Percentiles rank a stretch among this genome's conserved stretches.
Evolutionary conservation across 169 alveolate genomes (phyloP).

Genomic region (Babesia ovis): DNA sequence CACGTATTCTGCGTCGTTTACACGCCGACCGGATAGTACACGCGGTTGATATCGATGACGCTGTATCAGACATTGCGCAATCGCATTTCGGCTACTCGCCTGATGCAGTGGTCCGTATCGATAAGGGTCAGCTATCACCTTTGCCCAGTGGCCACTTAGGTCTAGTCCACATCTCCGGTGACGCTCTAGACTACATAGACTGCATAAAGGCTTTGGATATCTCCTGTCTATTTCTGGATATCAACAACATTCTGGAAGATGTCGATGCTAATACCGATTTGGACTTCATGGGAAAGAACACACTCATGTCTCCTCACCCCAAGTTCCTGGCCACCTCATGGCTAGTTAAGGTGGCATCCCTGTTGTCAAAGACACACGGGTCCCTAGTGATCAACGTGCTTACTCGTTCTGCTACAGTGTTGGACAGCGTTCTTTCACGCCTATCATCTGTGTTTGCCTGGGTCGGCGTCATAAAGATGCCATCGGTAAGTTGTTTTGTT

Average conservation of each 20-base stretch:
- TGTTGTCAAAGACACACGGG: conserved; percentile 10
- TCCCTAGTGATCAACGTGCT: conserved; percentile 39
- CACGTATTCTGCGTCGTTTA: conserved; percentile 8
- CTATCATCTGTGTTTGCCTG: conserved; percentile 24
- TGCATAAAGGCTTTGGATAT: neutral
- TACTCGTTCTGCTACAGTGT: conserved; percentile 31
- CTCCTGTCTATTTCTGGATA: conserved; percentile 35
- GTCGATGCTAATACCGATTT: neutral
- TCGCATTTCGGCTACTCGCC: conserved; percentile 46
- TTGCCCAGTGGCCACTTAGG: neutral
- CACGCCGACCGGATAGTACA: conserved; percentile 1
- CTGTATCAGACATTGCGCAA: conserved; percentile 23
- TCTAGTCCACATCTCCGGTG: conserved; percentile 47
- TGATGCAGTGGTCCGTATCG: conserved; percentile 10
- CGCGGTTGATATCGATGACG: conserved; percentile 51
- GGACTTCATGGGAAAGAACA: conserved; percentile 10
- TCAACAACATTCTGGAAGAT: conserved; percentile 45
- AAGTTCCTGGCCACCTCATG: conserved; percentile 26
- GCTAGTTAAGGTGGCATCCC: conserved; percentile 6
- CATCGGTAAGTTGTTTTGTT: conserved; percentile 7
- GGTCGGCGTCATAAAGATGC: conserved; percentile 46
- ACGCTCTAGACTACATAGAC: conserved; percentile 27
- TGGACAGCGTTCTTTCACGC: conserved; percentile 30
- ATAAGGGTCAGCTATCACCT: neutral
- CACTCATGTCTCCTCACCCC: conserved; percentile 60